Percentiles rank a stretch among this genome's conserved stretches.
These are phyloP conservation scores for Xylariaceae sp. DNA, from an alignment of 2,329 filamentous ascomycete species.

Conservation along the genomic window DNA sequence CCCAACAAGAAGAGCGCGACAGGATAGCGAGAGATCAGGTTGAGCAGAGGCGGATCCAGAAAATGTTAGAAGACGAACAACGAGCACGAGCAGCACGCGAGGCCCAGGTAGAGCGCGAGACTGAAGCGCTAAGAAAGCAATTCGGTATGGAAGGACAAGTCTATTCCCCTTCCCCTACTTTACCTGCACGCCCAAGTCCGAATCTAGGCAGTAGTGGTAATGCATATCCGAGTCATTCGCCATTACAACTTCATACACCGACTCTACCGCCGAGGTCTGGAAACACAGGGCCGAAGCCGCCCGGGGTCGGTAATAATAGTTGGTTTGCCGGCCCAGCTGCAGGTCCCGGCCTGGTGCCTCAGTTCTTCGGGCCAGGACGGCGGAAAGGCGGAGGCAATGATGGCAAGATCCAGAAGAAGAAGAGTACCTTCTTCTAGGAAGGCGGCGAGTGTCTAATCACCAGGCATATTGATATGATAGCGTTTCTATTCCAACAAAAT, in stretches of 20 bases:
- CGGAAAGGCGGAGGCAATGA: constrained; percentile 30
- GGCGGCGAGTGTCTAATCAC: neutral
- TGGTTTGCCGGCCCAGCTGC: constrained; percentile 28
- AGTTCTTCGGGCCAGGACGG: constrained; percentile 25
- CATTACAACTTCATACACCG: constrained; percentile 28
- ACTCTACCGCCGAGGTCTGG: constrained; percentile 40
- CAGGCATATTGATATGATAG: neutral
- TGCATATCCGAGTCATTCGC: constrained; percentile 15
- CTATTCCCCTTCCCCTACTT: constrained; percentile 27
- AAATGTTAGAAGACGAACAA: constrained; percentile 62
- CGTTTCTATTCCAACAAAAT: neutral
- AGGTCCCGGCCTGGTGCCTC: constrained; percentile 16
- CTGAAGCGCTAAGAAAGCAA: constrained; percentile 65
- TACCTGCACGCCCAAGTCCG: constrained; percentile 33
- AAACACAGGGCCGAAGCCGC: constrained; percentile 40
- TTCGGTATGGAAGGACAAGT: constrained; percentile 56
- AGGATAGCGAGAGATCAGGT: constrained; percentile 50
- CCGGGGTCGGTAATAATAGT: constrained; percentile 22
- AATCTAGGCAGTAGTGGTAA: constrained; percentile 1
- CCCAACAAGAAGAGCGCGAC: constrained; percentile 50
- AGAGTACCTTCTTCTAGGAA: constrained; percentile 42
- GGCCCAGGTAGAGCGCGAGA: constrained; percentile 68
- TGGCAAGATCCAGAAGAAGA: constrained; percentile 42
- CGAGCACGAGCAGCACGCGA: constrained; percentile 51
- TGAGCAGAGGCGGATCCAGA: constrained; percentile 54